Percentiles rank a stretch among this genome's conserved stretches.
phyloP scores from a whole-genome alignment of 2,329 filamentous ascomycete species.

The Trichoderma sp. region DNA sequence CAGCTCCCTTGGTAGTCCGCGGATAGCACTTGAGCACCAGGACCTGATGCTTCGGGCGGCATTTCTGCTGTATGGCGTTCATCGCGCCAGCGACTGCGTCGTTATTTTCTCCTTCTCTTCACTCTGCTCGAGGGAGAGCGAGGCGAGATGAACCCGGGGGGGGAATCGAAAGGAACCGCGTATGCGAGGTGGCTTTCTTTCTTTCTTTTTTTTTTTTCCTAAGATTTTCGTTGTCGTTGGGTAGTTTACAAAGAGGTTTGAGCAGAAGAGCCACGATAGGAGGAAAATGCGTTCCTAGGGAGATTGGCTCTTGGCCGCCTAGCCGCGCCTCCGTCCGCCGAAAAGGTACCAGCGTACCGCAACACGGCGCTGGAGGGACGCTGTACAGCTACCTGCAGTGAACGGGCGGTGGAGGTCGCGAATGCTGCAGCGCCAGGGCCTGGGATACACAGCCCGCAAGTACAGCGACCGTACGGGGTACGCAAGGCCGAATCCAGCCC shows the following conservation, averaged over 20 bases:
- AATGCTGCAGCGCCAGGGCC: not conserved
- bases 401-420: not conserved
- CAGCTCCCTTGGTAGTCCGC: slow-evolving; percentile 81
- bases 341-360: slow-evolving; percentile 2
- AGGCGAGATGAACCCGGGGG: slow-evolving; percentile 8
- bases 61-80: slow-evolving; percentile 64
- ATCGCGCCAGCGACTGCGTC: slow-evolving; percentile 37
- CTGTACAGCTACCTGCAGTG: not conserved
- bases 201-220: not conserved
- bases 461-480: not conserved
- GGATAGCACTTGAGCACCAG: slow-evolving; percentile 96
- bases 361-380: not conserved
- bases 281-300: slow-evolving; percentile 12
- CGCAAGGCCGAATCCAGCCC: not conserved
- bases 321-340: slow-evolving; percentile 13
- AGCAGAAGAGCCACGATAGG: slow-evolving; percentile 16
- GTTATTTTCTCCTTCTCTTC: slow-evolving; percentile 1
- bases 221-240: not conserved
- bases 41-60: slow-evolving; percentile 94
- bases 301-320: slow-evolving; percentile 16
- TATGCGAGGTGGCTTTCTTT: not conserved
- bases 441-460: not conserved
- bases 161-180: not conserved
- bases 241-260: not conserved
- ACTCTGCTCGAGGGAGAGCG: slow-evolving; percentile 1